Conservation (phyloP, 2,329 filamentous ascomycete genomes). For the Alternaria ventricosa region DNA sequence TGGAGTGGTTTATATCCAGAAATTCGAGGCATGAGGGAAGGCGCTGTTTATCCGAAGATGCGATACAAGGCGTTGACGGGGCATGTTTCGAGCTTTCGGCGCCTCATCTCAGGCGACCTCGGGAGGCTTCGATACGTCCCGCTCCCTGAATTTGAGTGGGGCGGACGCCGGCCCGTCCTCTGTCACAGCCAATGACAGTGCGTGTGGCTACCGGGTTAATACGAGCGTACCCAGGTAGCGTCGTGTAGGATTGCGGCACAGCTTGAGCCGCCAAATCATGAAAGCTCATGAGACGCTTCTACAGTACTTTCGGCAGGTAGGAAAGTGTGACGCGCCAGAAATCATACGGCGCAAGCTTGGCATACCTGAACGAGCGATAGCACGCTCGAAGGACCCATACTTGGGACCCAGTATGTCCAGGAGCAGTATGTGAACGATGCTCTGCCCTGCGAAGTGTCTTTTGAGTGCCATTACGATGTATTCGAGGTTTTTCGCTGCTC, state of each 20-base stretch:
- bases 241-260: background rate
- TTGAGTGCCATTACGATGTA: no score
- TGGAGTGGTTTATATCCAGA: background rate
- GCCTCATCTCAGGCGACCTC: background rate
- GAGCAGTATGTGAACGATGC: no score
- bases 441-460: no score
- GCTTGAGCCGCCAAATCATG: background rate
- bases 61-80: background rate
- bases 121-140: background rate
- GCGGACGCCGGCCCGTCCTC: background rate
- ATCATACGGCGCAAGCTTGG: no score
- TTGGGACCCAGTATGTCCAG: no score
- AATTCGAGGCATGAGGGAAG: background rate
- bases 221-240: background rate
- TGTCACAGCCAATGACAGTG: background rate
- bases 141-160: background rate
- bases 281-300: background rate
- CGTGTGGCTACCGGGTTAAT: background rate
- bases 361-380: no score
- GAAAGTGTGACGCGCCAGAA: background rate
- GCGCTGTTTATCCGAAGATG: background rate
- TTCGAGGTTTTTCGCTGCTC: no score
- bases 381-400: no score
- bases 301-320: background rate
- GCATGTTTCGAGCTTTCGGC: background rate